These are phyloP conservation scores for Saccharomyces paradoxus DNA, from an alignment of 805 yeast genomes.

Conservation along the genomic window DNA sequence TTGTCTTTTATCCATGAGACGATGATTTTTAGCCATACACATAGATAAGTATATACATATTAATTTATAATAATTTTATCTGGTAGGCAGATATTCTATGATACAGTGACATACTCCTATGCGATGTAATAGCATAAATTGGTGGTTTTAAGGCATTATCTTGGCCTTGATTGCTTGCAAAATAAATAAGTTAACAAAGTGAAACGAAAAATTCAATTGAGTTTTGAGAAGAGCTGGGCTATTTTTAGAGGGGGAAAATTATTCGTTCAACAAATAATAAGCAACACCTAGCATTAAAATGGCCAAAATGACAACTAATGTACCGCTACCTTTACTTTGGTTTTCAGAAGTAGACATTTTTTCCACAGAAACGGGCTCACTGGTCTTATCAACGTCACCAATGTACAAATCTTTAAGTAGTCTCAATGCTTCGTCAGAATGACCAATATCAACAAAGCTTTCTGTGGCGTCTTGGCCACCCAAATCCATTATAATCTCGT, in stretches of 20 bases:
- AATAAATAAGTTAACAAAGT: neutral
- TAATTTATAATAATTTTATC: neutral
- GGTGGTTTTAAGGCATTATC: neutral
- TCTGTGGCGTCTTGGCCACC: conserved; percentile 82
- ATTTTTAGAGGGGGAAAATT: neutral
- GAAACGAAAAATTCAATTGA: neutral
- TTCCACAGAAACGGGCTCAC: conserved; percentile 28
- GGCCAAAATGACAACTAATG: conserved; percentile 74
- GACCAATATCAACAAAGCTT: conserved; percentile 88
- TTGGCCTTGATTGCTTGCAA: neutral
- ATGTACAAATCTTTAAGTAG: conserved; percentile 57
- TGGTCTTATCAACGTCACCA: conserved; percentile 71
- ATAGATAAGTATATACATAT: neutral
- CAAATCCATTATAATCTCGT: conserved; percentile 66
- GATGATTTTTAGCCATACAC: neutral
- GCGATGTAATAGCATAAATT: neutral
- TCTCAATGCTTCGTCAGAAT: conserved; percentile 90
- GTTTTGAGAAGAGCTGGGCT: neutral
- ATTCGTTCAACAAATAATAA: conserved; percentile 22
- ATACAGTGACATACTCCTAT: neutral
- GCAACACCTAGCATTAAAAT: conserved; percentile 32
- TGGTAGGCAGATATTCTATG: neutral
- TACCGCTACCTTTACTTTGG: conserved; percentile 61
- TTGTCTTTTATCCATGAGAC: neutral
- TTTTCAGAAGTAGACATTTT: conserved; percentile 38